A percentile compares a stretch with the other conserved stretches of the same genome.
Conservation (phyloP, 176 grass and related monocot species). For the Phragmites australis region DNA sequence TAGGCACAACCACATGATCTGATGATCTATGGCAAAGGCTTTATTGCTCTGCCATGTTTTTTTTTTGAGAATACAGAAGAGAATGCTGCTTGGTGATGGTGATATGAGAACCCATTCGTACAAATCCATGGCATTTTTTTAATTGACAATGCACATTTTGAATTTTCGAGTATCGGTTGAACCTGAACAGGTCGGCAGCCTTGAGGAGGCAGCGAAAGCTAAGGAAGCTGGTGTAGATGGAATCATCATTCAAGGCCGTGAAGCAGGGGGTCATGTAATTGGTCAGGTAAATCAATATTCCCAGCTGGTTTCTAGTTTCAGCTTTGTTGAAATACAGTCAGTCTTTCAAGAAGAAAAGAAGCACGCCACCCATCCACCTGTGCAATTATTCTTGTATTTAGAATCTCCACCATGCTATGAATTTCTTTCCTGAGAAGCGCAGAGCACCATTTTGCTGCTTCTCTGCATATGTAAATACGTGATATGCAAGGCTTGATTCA, state of each 20-base stretch:
- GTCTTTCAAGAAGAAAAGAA: slow-evolving; percentile 19
- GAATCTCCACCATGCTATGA: slow-evolving; percentile 6
- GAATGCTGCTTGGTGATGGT: background rate
- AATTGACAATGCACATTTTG: background rate
- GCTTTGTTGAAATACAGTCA: background rate
- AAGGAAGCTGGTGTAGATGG: slow-evolving; percentile 90
- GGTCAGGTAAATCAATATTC: slow-evolving; percentile 55
- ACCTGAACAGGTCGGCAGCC: slow-evolving; percentile 58
- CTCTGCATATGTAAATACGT: background rate
- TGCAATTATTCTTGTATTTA: background rate
- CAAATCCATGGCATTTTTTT: slow-evolving; percentile 9
- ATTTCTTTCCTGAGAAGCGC: background rate
- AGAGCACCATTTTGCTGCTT: background rate
- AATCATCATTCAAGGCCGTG: slow-evolving; percentile 87
- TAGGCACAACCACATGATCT: background rate
- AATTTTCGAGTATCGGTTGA: background rate
- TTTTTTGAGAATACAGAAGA: background rate
- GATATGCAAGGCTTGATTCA: slow-evolving; percentile 13
- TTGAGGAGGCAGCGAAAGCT: slow-evolving; percentile 76
- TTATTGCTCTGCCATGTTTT: background rate
- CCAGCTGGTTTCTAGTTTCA: slow-evolving; percentile 18
- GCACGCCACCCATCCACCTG: background rate
- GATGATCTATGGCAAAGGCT: background rate
- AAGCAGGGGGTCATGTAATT: slow-evolving; percentile 91
- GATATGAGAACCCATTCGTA: background rate